A percentile compares a stretch with the other conserved stretches of the same genome.
Conservation (phyloP, 768 basidiomycete species). For the Termitomyces sp. region DNA sequence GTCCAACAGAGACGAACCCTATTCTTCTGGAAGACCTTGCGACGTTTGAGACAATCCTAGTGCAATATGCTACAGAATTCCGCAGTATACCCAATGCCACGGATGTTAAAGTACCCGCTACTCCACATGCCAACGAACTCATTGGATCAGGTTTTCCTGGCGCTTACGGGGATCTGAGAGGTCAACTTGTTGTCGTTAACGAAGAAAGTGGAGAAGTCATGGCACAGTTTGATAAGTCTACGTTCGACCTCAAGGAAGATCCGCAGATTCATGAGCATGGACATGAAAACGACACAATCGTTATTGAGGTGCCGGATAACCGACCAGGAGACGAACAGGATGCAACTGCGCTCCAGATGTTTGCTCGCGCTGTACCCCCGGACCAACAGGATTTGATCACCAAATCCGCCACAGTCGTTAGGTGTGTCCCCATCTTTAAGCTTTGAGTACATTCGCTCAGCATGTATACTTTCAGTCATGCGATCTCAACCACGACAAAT, state of each 20-base stretch:
- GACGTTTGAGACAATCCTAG: slow-evolving; percentile 60
- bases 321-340: slow-evolving; percentile 30
- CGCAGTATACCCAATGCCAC: slow-evolving; percentile 16
- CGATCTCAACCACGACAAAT: slow-evolving; percentile 62
- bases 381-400: slow-evolving; percentile 71
- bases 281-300: slow-evolving; percentile 58
- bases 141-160: slow-evolving; percentile 13
- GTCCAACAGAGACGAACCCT: slow-evolving; percentile 21
- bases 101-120: slow-evolving; percentile 2
- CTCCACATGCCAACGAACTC: not conserved
- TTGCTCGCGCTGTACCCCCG: slow-evolving; percentile 56
- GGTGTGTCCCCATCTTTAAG: slow-evolving; percentile 33
- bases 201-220: slow-evolving; percentile 69
- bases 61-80: slow-evolving; percentile 54
- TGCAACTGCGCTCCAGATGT: slow-evolving; percentile 43
- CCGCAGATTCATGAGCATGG: slow-evolving; percentile 43
- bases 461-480: slow-evolving; percentile 38
- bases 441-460: not conserved
- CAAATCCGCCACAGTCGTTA: slow-evolving; percentile 54
- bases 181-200: slow-evolving; percentile 67
- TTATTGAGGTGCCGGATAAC: slow-evolving; percentile 63
- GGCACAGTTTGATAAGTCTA: slow-evolving; percentile 54
- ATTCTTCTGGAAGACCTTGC: slow-evolving; percentile 50
- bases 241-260: slow-evolving; percentile 55
- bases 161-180: slow-evolving; percentile 33